Percentiles rank a stretch among this genome's conserved stretches.
phyloP scores from a whole-genome alignment of 192 early-diverging fungal genomes.

The Jimgerdemannia flammicorona region DNA sequence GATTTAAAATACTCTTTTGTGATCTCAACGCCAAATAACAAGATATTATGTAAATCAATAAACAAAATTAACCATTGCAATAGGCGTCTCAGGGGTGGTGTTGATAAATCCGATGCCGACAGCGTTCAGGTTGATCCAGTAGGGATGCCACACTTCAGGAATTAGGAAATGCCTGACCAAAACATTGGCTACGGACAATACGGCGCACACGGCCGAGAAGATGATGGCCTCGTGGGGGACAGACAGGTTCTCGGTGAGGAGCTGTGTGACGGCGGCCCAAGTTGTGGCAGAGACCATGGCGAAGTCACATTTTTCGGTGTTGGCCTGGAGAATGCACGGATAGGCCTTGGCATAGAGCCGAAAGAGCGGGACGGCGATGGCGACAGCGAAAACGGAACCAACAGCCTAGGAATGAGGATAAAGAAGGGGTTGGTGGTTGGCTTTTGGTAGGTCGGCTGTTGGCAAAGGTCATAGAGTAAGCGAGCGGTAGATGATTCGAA shows the following conservation, averaged over 20 bases:
- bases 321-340: conserved; percentile 47
- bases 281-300: conserved; percentile 27
- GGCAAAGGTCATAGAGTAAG: conserved; percentile 45
- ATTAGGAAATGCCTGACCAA: conserved; percentile 38
- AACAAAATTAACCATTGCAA: conserved; percentile 2
- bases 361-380: conserved; percentile 51
- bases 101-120: conserved; percentile 33
- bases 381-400: no score
- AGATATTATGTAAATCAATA: no score
- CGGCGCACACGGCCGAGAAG: conserved; percentile 22
- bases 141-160: conserved; percentile 44
- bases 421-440: no score
- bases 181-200: conserved; percentile 29
- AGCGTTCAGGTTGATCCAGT: conserved; percentile 54
- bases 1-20: no score
- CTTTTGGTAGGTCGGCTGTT: no score
- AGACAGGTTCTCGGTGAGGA: no score
- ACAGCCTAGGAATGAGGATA: no score
- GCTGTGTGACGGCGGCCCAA: conserved; percentile 20
- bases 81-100: conserved; percentile 15
- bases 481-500: conserved; percentile 16
- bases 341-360: conserved; percentile 58
- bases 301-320: conserved; percentile 37
- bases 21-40: no score
- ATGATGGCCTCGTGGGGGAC: conserved; percentile 8